Percentiles rank a stretch among this genome's conserved stretches.
phyloP scores from a whole-genome alignment of 208 protist species.

The Zelonia costaricensis region DNA sequence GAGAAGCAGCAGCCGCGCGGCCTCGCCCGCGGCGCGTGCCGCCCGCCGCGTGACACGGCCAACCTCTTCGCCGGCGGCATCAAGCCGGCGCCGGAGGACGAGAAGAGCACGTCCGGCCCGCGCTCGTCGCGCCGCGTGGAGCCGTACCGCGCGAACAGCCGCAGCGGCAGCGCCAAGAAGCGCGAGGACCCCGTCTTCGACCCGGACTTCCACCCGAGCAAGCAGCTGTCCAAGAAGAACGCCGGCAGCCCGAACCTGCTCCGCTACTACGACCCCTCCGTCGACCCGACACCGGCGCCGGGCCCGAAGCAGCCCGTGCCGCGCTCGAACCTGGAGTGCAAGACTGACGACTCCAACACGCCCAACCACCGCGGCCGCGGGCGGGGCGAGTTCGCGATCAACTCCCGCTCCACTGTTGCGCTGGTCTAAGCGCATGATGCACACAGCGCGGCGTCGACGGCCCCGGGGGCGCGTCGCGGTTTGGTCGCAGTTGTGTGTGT shows the following conservation, averaged over 20 bases:
- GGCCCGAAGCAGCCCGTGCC: constrained; percentile 21
- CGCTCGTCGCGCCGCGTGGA: constrained; percentile 2
- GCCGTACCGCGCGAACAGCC: neutral
- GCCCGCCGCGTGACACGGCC: constrained; percentile 46
- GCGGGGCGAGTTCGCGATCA: constrained; percentile 16
- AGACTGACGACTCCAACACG: constrained; percentile 7
- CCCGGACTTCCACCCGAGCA: constrained; percentile 12
- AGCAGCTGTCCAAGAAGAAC: constrained; percentile 26
- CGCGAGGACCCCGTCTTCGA: constrained; percentile 16
- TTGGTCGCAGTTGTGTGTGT: no score
- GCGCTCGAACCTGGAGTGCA: constrained; percentile 45
- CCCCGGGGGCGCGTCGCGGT: no score
- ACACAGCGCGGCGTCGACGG: neutral
- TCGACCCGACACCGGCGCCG: constrained; percentile 35
- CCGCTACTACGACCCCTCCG: constrained; percentile 64
- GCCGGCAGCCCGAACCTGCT: constrained; percentile 34
- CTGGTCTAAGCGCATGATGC: constrained; percentile 2
- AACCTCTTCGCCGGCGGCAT: constrained; percentile 37
- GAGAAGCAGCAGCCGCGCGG: constrained; percentile 40
- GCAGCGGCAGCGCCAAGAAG: constrained; percentile 11
- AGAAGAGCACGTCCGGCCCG: neutral
- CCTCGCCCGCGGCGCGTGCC: constrained; percentile 41
- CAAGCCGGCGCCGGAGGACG: neutral
- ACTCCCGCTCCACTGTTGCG: constrained; percentile 7
- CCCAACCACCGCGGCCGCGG: constrained; percentile 14